Evolutionary conservation across 169 alveolate genomes (phyloP), one percentile per base, ranked within the genome.

Genomic region (Plasmodium berghei): DNA sequence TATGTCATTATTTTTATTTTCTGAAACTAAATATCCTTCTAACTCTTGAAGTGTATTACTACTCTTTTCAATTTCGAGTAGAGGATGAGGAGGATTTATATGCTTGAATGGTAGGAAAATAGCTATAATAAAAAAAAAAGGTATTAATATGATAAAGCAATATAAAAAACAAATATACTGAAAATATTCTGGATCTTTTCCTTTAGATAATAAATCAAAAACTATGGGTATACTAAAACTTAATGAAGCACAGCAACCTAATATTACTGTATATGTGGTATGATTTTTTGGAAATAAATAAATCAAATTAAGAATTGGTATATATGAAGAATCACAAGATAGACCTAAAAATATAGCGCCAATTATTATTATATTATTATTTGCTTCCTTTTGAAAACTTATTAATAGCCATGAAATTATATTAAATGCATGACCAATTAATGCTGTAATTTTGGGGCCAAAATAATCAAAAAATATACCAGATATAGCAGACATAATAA

Each of bases 401-500:
- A 90, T 90, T 48, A 90, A 66, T 45, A 87, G n/a, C 95, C 95
- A 92, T 26, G 92, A 87, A 16, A 88, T 58, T 40, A 92, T 52
- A 67, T 87, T 77, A 62, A 88, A 86, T 46, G 49, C 12, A 70
- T 92, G 95, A 59, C 95, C 95, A 54, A 92, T 66, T 61, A 92
- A 22, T 0, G 92, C 91, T 8, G 95, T 89, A 28, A 80, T 58
- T 71, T 71, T 70, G 4, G 95, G 95, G 1, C 95, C 95, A 42
- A 83, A 64, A 46, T 86, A 70, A 64, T 92, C 95, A 70, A 89
- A 63, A 71, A 87, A 72, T 0, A 80, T 73, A 34, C 95, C 95
- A 0, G 95, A 89, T 62, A 87, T 54, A 34, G 95, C 95, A 22
- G 93, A 77, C 93, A 88, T 88, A 55, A 77, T 74, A 72, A 90